These are phyloP conservation scores for Tuctoria greenei DNA, from an alignment of 176 grass and related monocot species.

Conservation along the genomic window DNA sequence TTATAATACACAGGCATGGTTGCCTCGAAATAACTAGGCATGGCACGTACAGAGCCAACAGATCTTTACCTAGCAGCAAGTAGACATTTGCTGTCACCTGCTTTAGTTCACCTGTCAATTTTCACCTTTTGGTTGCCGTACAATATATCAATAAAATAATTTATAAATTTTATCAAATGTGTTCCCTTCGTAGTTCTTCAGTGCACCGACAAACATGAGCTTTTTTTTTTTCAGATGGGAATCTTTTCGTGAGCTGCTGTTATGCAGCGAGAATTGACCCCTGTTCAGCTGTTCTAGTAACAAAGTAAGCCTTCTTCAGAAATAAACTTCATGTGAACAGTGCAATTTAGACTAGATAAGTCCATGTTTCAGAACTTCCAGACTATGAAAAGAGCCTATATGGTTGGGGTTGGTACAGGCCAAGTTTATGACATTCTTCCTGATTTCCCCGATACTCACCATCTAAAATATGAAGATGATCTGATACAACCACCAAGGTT, in stretches of 20 bases:
- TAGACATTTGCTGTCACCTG: conserved; percentile 19
- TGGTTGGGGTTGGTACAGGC: not conserved
- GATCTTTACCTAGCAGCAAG: not conserved
- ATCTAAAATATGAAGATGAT: conserved; percentile 9
- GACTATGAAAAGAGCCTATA: not conserved
- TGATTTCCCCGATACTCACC: not conserved
- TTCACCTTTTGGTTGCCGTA: not conserved
- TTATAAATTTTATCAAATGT: not conserved
- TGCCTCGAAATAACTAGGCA: not conserved
- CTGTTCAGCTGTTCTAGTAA: too few species aligned
- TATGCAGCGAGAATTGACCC: too few species aligned
- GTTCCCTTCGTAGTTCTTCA: not conserved
- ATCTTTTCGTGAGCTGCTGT: too few species aligned
- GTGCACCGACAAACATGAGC: not conserved
- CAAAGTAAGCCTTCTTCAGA: not conserved
- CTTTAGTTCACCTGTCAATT: conserved; percentile 22
- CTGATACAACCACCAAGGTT: not conserved
- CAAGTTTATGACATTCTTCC: not conserved
- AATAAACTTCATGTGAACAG: too few species aligned
- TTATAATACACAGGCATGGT: not conserved
- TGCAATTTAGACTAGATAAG: too few species aligned
- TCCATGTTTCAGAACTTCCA: not conserved
- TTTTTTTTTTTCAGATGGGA: not conserved
- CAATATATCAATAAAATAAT: not conserved
- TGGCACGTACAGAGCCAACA: conserved; percentile 12